Base-by-base conservation (phyloP, 2,329 filamentous ascomycete genomes). In the Exophiala oligosperma region DNA sequence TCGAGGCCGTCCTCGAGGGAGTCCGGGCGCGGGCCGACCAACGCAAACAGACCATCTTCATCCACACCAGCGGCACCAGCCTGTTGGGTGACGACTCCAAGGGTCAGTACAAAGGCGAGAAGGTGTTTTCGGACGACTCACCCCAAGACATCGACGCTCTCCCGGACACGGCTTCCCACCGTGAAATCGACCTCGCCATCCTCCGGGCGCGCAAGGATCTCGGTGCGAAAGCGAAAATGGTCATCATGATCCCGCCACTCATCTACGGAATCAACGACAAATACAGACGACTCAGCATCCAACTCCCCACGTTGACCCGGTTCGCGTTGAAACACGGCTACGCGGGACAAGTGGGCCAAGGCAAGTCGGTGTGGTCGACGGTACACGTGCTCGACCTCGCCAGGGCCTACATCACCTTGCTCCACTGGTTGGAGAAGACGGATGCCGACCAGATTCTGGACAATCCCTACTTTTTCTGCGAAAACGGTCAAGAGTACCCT, bases 401-500 rank as follows among this genome's bases (percentile, higher is more conserved):
- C 3, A 64, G 75, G 4, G 79, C 69, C 0, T 81, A 80, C 61
- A 63, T 78, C 6, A 68, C 71, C 0, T 60, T 82, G 0, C 66
- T 81, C n/a, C 77, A 79, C 62, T 72, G 73, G 56, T 67, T 81
- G 17, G 79, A 81, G 56, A 47, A 63, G 6, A 61, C 67, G 0
- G 52, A 69, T 2, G 57, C 70, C 0, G 57, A 64, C 6, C 66
- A 73, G 6, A 59, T 74, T 1, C 63, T 76, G 1, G 57, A 72
- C 32, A 79, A 81, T 58, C 78, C 77, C 0, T 82, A 81, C 65
- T 81, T 76, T 66, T 81, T 81, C 69, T 76, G 72, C 67, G 79
- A 81, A 46, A 69, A 74, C 29, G 75, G 75, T n/a, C 47, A 70
- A 4, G 78, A 81, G 60, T 70, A 72, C 8, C 75, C 74, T 11